phyloP scores from a whole-genome alignment of 306 rosid genomes.

The Herpetospermum pedunculosum region DNA sequence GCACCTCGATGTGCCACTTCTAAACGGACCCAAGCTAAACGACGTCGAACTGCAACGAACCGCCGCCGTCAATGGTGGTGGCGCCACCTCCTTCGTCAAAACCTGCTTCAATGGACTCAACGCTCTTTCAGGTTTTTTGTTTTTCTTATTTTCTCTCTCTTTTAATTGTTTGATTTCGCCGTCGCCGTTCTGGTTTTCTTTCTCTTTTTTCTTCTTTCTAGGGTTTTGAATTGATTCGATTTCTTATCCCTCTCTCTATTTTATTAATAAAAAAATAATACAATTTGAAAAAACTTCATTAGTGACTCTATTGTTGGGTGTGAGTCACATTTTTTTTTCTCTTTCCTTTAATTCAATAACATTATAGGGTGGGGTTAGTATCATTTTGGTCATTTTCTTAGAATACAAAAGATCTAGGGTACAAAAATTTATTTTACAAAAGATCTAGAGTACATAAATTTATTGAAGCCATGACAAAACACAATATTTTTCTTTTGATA shows the following conservation, averaged over 20 bases:
- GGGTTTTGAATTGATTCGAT: not conserved
- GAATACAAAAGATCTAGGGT: too few species aligned
- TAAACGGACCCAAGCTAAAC: not conserved
- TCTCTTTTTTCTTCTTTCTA: too few species aligned
- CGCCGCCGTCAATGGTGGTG: not conserved
- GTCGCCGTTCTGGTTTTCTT: not conserved
- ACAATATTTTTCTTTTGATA: too few species aligned
- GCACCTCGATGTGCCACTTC: not conserved
- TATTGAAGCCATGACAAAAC: too few species aligned
- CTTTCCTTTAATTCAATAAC: too few species aligned
- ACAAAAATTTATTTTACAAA: too few species aligned
- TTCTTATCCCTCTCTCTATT: not conserved
- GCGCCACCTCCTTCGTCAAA: not conserved
- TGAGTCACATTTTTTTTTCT: too few species aligned
- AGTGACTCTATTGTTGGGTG: too few species aligned
- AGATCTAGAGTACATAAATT: too few species aligned
- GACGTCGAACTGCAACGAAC: not conserved
- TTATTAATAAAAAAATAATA: not conserved
- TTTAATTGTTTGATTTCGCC: not conserved
- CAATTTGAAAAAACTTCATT: too few species aligned
- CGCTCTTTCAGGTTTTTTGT: not conserved
- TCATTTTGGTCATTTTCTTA: too few species aligned
- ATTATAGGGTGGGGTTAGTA: too few species aligned
- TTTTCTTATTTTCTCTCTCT: not conserved
- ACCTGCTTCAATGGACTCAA: constrained; percentile 1